phyloP scores from a whole-genome alignment of 108 stramenopile genomes.

The Hondaea fermentalgiana region DNA sequence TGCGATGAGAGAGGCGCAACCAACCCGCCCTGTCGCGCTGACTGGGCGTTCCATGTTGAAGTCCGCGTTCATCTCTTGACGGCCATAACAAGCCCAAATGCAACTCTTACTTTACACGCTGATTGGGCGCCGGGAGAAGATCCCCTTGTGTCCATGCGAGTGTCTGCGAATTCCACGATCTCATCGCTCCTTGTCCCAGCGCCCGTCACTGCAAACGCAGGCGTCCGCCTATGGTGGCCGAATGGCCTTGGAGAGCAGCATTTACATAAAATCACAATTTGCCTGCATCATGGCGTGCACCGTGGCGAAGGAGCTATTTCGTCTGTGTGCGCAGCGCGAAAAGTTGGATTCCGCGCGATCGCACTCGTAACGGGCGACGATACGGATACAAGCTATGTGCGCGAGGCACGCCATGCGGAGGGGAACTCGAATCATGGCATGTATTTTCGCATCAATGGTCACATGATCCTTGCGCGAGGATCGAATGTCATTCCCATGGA shows the following conservation, averaged over 20 bases:
- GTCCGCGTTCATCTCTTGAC: neutral
- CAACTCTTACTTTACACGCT: neutral
- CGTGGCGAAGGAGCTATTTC: neutral
- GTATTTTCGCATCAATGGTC: slow-evolving; percentile 60
- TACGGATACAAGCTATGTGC: neutral
- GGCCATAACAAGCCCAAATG: neutral
- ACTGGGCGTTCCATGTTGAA: neutral
- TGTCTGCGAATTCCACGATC: no score
- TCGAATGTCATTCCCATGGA: slow-evolving; percentile 62
- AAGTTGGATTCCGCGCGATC: neutral
- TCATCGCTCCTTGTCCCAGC: no score
- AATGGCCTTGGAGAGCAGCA: neutral
- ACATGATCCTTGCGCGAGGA: slow-evolving; percentile 35
- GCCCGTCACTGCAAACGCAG: neutral
- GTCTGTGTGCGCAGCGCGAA: neutral
- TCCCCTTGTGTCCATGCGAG: neutral
- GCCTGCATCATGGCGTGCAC: neutral
- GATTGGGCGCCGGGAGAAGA: neutral
- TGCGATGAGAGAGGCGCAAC: neutral
- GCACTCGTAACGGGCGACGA: slow-evolving; percentile 17
- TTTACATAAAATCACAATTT: neutral
- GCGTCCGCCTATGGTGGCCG: neutral
- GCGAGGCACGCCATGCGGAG: neutral
- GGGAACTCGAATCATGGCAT: slow-evolving; percentile 26
- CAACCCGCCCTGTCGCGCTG: neutral